These are phyloP conservation scores for Apiosordaria backusii DNA, from an alignment of 495 filamentous ascomycete species.

Conservation along the genomic window DNA sequence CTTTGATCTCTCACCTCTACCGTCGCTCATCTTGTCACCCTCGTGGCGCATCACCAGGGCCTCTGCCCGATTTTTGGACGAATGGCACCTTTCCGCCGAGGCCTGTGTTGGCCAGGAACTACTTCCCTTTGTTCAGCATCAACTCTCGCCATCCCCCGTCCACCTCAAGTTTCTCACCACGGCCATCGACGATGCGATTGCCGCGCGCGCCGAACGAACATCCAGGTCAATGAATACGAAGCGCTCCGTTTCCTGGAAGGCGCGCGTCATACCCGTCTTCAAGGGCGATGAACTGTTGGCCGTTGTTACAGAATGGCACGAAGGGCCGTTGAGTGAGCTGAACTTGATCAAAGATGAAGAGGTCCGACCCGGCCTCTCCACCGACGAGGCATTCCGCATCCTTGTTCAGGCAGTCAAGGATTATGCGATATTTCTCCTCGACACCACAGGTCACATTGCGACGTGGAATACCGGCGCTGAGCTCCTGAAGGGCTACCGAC, in stretches of 20 bases:
- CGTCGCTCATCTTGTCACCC: slow-evolving; percentile 49
- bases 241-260: slow-evolving; percentile 30
- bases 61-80: slow-evolving; percentile 47
- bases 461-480: slow-evolving; percentile 63
- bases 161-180: slow-evolving; percentile 38
- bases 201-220: slow-evolving; percentile 33
- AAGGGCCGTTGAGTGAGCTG: slow-evolving; percentile 20
- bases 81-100: slow-evolving; percentile 37
- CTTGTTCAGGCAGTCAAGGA: slow-evolving; percentile 63
- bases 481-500: slow-evolving; percentile 56
- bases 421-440: slow-evolving; percentile 66
- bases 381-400: slow-evolving; percentile 57
- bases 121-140: slow-evolving; percentile 36
- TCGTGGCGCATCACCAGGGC: slow-evolving; percentile 44
- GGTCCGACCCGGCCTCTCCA: slow-evolving; percentile 39
- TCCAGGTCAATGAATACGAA: slow-evolving; percentile 25
- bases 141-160: slow-evolving; percentile 32
- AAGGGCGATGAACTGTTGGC: slow-evolving; percentile 44
- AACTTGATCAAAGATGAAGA: slow-evolving; percentile 37
- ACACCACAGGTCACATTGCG: slow-evolving; percentile 53
- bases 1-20: slow-evolving; percentile 49
- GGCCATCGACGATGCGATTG: slow-evolving; percentile 45
- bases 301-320: slow-evolving; percentile 47
- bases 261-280: slow-evolving; percentile 53
- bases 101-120: slow-evolving; percentile 45